These are phyloP conservation scores for Hibiscus trionum DNA, from an alignment of 345 rosid genomes.

Conservation along the genomic window DNA sequence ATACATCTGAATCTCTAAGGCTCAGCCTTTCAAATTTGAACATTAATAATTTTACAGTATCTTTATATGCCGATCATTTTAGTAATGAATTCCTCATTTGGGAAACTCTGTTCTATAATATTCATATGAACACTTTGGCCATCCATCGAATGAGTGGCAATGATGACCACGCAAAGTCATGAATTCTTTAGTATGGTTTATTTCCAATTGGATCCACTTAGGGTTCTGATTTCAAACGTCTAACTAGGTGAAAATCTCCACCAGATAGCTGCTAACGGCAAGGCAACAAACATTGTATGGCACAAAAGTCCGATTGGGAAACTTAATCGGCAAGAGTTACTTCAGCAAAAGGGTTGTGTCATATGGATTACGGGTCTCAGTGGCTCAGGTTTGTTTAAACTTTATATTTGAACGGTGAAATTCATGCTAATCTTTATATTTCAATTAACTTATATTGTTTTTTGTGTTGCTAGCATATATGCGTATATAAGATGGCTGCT, in stretches of 20 bases:
- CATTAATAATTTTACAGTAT: neutral
- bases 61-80: neutral
- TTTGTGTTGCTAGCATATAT: neutral
- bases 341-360: constrained; percentile 71
- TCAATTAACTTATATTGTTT: neutral
- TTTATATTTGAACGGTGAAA: neutral
- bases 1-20: neutral
- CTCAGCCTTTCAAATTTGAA: neutral
- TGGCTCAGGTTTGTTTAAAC: constrained; percentile 58
- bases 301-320: constrained; percentile 52
- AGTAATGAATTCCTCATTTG: neutral
- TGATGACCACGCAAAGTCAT: neutral
- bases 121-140: neutral
- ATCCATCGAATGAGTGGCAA: neutral
- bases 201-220: neutral
- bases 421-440: neutral
- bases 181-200: neutral
- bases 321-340: constrained; percentile 45
- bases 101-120: neutral
- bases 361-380: constrained; percentile 81
- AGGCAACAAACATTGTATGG: constrained; percentile 62
- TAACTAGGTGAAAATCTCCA: constrained; percentile 42
- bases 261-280: constrained; percentile 35
- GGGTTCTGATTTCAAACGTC: constrained; percentile 21
- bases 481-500: neutral